Percentiles rank a stretch among this genome's conserved stretches.
Conservation (phyloP, 306 rosid species). For the Pachyrhizus erosus region DNA sequence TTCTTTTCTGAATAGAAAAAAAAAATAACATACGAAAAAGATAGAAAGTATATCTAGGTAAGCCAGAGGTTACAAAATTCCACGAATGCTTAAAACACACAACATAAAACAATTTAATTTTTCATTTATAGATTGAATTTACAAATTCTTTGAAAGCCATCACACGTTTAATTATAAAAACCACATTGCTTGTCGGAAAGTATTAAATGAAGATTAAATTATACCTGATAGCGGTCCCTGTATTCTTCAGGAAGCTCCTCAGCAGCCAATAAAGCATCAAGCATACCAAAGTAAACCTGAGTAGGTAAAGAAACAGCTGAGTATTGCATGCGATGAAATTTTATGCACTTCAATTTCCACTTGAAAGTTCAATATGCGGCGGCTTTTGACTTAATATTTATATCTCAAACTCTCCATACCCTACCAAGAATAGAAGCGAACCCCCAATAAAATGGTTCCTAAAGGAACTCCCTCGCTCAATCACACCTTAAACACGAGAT, state of each 20-base stretch:
- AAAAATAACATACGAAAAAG: too few species aligned
- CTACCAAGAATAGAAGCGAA: slow-evolving; percentile 8
- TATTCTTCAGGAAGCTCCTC: slow-evolving; percentile 98
- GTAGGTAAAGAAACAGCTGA: slow-evolving; percentile 42
- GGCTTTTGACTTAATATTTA: slow-evolving; percentile 9
- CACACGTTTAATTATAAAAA: not conserved
- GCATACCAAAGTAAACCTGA: slow-evolving; percentile 99
- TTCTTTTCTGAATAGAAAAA: too few species aligned
- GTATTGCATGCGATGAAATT: slow-evolving; percentile 27
- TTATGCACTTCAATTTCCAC: slow-evolving; percentile 32
- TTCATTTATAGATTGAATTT: not conserved
- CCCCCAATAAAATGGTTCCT: slow-evolving; percentile 7
- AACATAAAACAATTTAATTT: not conserved
- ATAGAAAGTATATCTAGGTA: not conserved
- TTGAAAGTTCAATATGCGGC: slow-evolving; percentile 29
- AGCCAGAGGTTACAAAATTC: not conserved
- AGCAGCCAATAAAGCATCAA: slow-evolving; percentile 93
- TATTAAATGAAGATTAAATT: not conserved
- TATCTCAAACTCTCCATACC: not conserved
- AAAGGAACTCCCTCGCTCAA: slow-evolving; percentile 24
- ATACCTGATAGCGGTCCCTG: slow-evolving; percentile 85
- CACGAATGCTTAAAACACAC: not conserved
- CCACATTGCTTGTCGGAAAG: not conserved
- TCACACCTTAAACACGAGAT: not conserved
- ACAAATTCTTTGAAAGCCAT: not conserved